Evolutionary conservation across 1,139 yeast genomes (phyloP).

Genomic region (Yamadazyma songkhlaensis): DNA sequence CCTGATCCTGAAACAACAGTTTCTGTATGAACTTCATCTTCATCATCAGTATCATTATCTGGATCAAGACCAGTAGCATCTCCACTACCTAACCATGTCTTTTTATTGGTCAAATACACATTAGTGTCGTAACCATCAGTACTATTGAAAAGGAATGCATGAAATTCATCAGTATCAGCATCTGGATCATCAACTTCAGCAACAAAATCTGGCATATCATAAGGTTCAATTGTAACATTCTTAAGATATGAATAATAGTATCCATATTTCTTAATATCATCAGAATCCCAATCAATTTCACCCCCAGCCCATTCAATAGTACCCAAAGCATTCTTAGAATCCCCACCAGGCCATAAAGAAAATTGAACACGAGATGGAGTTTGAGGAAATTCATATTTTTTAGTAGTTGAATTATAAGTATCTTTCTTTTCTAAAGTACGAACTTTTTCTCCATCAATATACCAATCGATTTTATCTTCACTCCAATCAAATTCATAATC

Average conservation of each 20-base stretch:
- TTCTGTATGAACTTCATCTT: constrained; percentile 11
- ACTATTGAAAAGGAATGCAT: constrained; percentile 57
- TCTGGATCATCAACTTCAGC: constrained; percentile 21
- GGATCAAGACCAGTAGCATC: constrained; percentile 70
- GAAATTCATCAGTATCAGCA: constrained; percentile 21
- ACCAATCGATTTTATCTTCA: constrained; percentile 71
- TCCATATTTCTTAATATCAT: constrained; percentile 70
- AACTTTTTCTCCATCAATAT: constrained; percentile 63
- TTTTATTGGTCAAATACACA: constrained; percentile 57
- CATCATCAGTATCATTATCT: constrained; percentile 26
- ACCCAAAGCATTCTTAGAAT: constrained; percentile 60
- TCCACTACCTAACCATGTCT: constrained; percentile 55
- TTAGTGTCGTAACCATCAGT: constrained; percentile 44
- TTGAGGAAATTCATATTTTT: constrained; percentile 72
- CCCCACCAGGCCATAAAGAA: constrained; percentile 94
- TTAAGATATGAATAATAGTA: constrained; percentile 70
- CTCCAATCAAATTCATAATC: constrained; percentile 82
- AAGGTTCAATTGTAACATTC: constrained; percentile 60
- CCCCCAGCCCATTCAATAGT: constrained; percentile 97
- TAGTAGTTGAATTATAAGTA: constrained; percentile 66
- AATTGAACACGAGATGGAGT: constrained; percentile 86
- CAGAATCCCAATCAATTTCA: constrained; percentile 73
- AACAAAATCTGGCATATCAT: constrained; percentile 60
- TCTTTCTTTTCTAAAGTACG: constrained; percentile 66
- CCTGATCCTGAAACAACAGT: constrained; percentile 13